Evolutionary conservation across 495 filamentous ascomycete genomes (phyloP).

Genomic region (Neurospora sp.): DNA sequence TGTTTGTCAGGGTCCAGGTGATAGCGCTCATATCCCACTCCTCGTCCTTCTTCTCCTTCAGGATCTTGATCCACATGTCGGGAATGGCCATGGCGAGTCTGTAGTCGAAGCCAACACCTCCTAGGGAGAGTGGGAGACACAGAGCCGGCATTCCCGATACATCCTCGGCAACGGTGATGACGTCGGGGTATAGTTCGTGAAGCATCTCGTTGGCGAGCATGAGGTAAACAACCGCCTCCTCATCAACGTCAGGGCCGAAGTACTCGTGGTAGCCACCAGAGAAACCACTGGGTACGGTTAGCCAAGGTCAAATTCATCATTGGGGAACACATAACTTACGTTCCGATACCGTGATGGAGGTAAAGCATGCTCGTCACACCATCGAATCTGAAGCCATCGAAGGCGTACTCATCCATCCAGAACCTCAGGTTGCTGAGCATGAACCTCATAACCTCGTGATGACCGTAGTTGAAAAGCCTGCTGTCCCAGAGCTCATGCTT

Average conservation of each 20-base stretch:
- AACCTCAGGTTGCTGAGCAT: conserved; percentile 90
- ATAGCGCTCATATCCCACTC: conserved; percentile 90
- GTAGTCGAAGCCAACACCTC: conserved; percentile 95
- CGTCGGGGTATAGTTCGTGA: conserved; percentile 73
- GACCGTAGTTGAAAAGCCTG: conserved; percentile 92
- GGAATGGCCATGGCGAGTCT: conserved; percentile 95
- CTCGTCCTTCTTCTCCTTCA: conserved; percentile 86
- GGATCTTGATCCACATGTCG: conserved; percentile 97
- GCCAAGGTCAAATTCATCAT: not conserved
- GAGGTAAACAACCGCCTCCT: conserved; percentile 90
- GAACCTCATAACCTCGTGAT: conserved; percentile 89
- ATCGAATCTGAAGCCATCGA: conserved; percentile 96
- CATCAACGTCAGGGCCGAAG: conserved; percentile 85
- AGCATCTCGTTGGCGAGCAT: conserved; percentile 97
- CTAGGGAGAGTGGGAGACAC: conserved; percentile 73
- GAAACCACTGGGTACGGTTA: conserved; percentile 57
- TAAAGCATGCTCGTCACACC: conserved; percentile 99
- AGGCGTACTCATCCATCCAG: conserved; percentile 98
- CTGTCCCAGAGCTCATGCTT: conserved; percentile 92
- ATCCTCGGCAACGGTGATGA: conserved; percentile 89
- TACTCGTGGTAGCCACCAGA: conserved; percentile 98
- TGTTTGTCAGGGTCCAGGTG: conserved; percentile 78
- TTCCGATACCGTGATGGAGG: conserved; percentile 91
- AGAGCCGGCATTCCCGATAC: conserved; percentile 97
- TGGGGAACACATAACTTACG: conserved; percentile 49